These are phyloP conservation scores for Pyrus betulifolia DNA, from an alignment of 306 rosid species.

Conservation along the genomic window DNA sequence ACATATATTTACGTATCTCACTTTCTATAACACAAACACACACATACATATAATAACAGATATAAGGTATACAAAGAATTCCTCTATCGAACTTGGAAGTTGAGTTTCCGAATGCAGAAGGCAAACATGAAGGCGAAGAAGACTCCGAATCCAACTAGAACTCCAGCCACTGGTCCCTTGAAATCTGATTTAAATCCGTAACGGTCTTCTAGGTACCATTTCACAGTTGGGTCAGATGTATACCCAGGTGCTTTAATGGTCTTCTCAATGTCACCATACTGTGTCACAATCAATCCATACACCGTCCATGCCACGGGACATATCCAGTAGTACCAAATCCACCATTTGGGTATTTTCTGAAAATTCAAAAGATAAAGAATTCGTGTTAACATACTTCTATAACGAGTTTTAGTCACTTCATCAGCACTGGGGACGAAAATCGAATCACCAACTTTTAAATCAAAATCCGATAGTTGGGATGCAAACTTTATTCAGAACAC, in stretches of 20 bases:
- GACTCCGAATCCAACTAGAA: conserved; percentile 59
- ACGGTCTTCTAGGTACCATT: conserved; percentile 42
- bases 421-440: background rate
- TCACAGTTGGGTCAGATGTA: conserved; percentile 8
- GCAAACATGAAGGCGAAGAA: conserved; percentile 86
- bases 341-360: conserved; percentile 97
- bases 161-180: conserved; percentile 88
- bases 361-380: conserved; percentile 11
- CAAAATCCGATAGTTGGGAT: background rate
- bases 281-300: conserved; percentile 84
- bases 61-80: background rate
- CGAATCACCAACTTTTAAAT: too few species aligned
- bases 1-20: background rate
- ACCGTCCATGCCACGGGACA: conserved; percentile 98
- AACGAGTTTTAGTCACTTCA: background rate
- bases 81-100: conserved; percentile 75
- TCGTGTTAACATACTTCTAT: background rate
- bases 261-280: conserved; percentile 45
- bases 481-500: background rate
- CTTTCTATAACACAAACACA: background rate
- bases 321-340: conserved; percentile 94
- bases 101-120: conserved; percentile 62
- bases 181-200: conserved; percentile 62
- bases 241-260: conserved; percentile 27
- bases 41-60: background rate